A percentile compares a stretch with the other conserved stretches of the same genome.
These are phyloP conservation scores for Suhomyces canberraensis DNA, from an alignment of 805 yeast genomes.

Conservation along the genomic window DNA sequence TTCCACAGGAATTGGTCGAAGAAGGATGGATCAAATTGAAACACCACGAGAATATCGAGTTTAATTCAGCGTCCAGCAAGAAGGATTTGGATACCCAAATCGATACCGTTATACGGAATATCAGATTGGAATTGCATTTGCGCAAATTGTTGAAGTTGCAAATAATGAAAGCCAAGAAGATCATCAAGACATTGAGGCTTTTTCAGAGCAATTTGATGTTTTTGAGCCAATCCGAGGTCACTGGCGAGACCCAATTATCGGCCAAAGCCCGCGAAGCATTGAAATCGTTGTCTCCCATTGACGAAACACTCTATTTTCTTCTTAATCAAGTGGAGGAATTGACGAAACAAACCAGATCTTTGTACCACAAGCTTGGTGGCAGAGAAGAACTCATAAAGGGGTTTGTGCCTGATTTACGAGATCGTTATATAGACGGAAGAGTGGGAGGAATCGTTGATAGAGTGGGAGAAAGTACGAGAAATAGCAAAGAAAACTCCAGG, in stretches of 20 bases:
- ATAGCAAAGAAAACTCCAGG: neutral
- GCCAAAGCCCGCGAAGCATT: constrained; percentile 23
- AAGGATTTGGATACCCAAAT: constrained; percentile 29
- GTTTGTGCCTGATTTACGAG: constrained; percentile 32
- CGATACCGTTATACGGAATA: constrained; percentile 30
- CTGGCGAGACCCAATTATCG: constrained; percentile 16
- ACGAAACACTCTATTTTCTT: constrained; percentile 46
- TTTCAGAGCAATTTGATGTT: constrained; percentile 30
- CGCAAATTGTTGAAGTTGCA: constrained; percentile 40
- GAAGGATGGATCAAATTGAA: constrained; percentile 65
- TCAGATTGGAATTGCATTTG: constrained; percentile 43
- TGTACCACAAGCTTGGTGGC: constrained; percentile 23
- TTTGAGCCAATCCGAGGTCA: constrained; percentile 14
- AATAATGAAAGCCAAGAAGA: constrained; percentile 33
- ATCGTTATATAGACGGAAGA: constrained; percentile 39
- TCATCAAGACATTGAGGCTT: constrained; percentile 29
- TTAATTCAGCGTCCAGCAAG: constrained; percentile 7
- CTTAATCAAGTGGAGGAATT: constrained; percentile 42
- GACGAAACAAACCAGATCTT: constrained; percentile 23
- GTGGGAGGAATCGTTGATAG: constrained; percentile 29
- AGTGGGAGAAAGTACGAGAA: neutral
- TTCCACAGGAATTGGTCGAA: constrained; percentile 63
- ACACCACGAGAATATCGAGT: constrained; percentile 60
- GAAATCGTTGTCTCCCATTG: constrained; percentile 41
- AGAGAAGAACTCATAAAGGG: constrained; percentile 13